Percentiles rank a stretch among this genome's conserved stretches.
phyloP scores from a whole-genome alignment of 176 grass and related monocot genomes.

The Thalia dealbata region DNA sequence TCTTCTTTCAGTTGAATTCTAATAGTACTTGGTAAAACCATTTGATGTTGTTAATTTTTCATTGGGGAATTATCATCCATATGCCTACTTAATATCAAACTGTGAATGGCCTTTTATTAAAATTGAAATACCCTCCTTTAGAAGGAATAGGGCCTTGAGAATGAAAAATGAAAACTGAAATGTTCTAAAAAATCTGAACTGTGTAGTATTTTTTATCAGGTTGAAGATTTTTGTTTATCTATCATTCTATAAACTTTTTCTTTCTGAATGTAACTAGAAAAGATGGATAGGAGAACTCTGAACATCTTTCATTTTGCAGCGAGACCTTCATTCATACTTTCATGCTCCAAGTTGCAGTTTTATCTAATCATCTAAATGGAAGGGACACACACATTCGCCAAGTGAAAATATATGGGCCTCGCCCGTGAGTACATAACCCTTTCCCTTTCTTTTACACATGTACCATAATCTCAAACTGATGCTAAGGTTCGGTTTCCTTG shows the following conservation, averaged over 20 bases:
- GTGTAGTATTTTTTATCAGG: not conserved
- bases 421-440: conserved; percentile 51
- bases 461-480: not conserved
- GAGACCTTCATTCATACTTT: conserved; percentile 86
- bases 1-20: too few species aligned
- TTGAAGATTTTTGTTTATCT: not conserved
- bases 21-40: too few species aligned
- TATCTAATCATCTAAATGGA: conserved; percentile 88
- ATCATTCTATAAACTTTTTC: not conserved
- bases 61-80: too few species aligned
- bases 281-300: not conserved
- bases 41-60: too few species aligned
- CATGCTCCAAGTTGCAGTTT: conserved; percentile 84
- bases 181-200: not conserved
- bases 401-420: conserved; percentile 89
- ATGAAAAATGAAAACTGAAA: not conserved
- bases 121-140: too few species aligned
- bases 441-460: not conserved
- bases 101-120: not conserved
- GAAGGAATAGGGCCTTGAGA: not conserved
- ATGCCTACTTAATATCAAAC: not conserved
- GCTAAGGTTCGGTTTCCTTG: not conserved
- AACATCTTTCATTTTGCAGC: conserved; percentile 33
- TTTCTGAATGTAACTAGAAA: not conserved
- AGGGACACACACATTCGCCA: conserved; percentile 81